phyloP scores from a whole-genome alignment of 1,284 basidiomycete genomes.

The Ganoderma resinaceum region DNA sequence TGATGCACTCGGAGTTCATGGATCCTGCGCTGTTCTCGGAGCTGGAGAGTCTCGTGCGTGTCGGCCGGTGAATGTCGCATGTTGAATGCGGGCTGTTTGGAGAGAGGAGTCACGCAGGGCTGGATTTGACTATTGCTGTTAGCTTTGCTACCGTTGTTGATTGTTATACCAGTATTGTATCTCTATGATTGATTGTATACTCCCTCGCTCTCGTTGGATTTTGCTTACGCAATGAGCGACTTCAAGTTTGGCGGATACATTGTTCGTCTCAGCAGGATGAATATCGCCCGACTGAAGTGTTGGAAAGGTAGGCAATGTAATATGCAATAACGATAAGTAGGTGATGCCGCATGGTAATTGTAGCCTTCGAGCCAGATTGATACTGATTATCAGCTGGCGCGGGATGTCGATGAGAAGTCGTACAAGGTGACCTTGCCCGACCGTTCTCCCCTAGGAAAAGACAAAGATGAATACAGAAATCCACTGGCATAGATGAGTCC shows the following conservation, averaged over 20 bases:
- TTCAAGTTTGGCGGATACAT: background rate
- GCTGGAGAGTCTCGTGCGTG: constrained; percentile 75
- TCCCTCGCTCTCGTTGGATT: constrained; percentile 4
- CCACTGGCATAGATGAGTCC: background rate
- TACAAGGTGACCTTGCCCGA: constrained; percentile 34
- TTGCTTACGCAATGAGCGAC: background rate
- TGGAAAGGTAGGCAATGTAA: background rate
- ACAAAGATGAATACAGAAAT: background rate
- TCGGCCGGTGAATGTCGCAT: constrained; percentile 20
- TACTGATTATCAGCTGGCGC: background rate
- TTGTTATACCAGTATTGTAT: constrained; percentile 35
- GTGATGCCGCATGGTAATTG: background rate
- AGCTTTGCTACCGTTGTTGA: constrained; percentile 8
- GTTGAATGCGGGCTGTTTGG: background rate
- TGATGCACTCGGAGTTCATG: constrained; percentile 66
- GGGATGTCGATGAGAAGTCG: constrained; percentile 4
- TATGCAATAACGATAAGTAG: background rate
- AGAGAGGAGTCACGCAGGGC: background rate
- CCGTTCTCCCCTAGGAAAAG: constrained; percentile 28
- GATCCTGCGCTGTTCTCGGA: constrained; percentile 78
- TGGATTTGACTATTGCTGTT: constrained; percentile 13
- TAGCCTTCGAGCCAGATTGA: background rate
- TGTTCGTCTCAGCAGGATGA: background rate
- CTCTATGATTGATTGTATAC: constrained; percentile 30
- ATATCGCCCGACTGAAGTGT: background rate